These are phyloP conservation scores for Neoboletus brunneissimus DNA, from an alignment of 768 basidiomycete species.

Conservation along the genomic window DNA sequence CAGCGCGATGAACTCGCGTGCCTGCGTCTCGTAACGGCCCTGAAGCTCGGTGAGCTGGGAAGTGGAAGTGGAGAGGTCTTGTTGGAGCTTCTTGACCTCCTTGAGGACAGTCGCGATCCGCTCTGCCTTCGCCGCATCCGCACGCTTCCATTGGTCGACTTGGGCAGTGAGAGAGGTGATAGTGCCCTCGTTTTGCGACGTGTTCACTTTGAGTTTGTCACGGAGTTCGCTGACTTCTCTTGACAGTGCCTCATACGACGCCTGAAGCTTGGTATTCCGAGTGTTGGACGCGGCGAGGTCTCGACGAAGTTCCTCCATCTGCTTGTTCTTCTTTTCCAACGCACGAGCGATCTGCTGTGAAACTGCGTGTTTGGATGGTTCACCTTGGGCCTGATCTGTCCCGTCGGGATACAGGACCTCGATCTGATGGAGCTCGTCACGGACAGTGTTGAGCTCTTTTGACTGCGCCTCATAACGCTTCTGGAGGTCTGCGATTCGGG, in stretches of 20 bases:
- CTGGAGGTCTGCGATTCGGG: background rate
- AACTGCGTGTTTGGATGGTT: background rate
- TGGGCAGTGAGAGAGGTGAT: background rate
- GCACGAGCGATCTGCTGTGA: background rate
- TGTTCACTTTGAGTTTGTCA: conserved; percentile 2
- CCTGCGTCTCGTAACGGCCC: background rate
- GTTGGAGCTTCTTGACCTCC: background rate
- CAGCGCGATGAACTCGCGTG: background rate
- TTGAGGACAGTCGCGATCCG: background rate
- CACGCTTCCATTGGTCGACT: background rate
- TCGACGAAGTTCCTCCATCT: conserved; percentile 4
- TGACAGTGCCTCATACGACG: background rate
- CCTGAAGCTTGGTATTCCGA: conserved; percentile 3
- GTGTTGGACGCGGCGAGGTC: background rate
- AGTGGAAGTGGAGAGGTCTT: background rate
- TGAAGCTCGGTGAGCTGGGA: background rate
- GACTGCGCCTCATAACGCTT: background rate
- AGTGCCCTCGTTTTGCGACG: background rate
- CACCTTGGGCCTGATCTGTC: background rate
- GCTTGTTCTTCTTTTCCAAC: background rate
- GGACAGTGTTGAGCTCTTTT: background rate
- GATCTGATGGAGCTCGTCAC: background rate
- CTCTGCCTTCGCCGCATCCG: background rate
- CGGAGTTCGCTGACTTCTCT: background rate
- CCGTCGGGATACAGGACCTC: background rate